Evolutionary conservation across 2,329 filamentous ascomycete genomes (phyloP).

Genomic region (Truncatella angustata): DNA sequence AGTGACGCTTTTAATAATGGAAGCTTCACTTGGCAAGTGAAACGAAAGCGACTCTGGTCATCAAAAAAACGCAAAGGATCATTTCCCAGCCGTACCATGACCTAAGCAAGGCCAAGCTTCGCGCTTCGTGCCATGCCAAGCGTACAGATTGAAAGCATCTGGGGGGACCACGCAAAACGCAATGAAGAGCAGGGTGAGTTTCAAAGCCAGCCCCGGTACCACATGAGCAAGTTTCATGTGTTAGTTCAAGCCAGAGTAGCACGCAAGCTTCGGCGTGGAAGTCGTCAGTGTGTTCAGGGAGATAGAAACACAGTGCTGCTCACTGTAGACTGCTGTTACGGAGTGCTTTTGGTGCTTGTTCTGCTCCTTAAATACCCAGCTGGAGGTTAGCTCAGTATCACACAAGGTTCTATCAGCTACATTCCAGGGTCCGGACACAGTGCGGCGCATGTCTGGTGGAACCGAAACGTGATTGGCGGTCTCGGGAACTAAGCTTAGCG

Average conservation of each 20-base stretch:
- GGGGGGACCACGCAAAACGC: too few relatives aligned
- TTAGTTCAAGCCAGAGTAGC: not conserved
- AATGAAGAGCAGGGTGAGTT: slow-evolving; percentile 3
- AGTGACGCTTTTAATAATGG: too few relatives aligned
- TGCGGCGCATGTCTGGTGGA: not conserved
- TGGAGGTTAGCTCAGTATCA: too few relatives aligned
- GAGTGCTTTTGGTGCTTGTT: not conserved
- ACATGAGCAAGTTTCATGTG: slow-evolving; percentile 8
- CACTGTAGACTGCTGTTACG: not conserved
- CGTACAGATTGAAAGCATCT: too few relatives aligned
- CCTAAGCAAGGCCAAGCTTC: too few relatives aligned
- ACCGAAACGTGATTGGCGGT: not conserved
- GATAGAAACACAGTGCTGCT: not conserved
- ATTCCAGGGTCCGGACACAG: not conserved
- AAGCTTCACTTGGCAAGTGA: not conserved
- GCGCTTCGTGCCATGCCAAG: too few relatives aligned
- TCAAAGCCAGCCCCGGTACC: not conserved
- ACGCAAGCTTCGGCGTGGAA: not conserved
- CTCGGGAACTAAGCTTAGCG: not conserved
- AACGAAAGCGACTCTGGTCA: not conserved
- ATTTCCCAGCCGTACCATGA: not conserved
- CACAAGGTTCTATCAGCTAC: not conserved
- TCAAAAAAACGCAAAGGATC: not conserved
- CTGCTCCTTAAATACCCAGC: too few relatives aligned
- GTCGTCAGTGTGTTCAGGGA: not conserved